phyloP scores from a whole-genome alignment of 768 basidiomycete genomes.

The Multifurca ochricompacta region DNA sequence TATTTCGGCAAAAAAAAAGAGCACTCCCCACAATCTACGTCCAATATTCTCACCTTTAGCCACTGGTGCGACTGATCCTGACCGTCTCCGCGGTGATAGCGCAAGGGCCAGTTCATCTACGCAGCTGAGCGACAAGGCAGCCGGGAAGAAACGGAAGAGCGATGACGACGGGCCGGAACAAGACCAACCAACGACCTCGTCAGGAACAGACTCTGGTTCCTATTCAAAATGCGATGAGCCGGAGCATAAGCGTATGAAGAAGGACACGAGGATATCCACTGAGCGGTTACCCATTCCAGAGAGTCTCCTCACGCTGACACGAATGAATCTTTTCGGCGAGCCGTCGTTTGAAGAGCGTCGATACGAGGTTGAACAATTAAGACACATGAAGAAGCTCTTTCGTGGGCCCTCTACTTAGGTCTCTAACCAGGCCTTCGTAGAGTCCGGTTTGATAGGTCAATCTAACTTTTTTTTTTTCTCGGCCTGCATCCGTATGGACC shows the following conservation, averaged over 20 bases:
- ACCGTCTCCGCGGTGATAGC: background rate
- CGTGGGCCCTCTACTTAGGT: background rate
- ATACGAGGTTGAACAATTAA: background rate
- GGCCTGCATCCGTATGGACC: slow-evolving; percentile 1
- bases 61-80: background rate
- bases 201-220: background rate
- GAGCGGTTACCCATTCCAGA: background rate
- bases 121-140: background rate
- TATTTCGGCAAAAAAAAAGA: background rate
- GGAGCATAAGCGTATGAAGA: background rate
- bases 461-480: too few relatives aligned
- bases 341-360: background rate
- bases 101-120: background rate
- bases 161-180: background rate
- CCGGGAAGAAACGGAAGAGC: slow-evolving; percentile 11
- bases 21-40: background rate
- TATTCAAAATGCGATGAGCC: background rate
- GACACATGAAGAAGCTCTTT: background rate
- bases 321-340: background rate
- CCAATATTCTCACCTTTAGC: background rate
- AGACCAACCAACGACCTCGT: background rate
- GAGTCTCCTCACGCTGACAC: background rate
- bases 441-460: background rate
- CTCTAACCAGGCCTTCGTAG: background rate
- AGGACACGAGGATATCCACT: background rate